Percentiles rank a stretch among this genome's conserved stretches.
These are phyloP conservation scores for Astragalus membranaceus DNA, from an alignment of 306 rosid species.

Conservation along the genomic window DNA sequence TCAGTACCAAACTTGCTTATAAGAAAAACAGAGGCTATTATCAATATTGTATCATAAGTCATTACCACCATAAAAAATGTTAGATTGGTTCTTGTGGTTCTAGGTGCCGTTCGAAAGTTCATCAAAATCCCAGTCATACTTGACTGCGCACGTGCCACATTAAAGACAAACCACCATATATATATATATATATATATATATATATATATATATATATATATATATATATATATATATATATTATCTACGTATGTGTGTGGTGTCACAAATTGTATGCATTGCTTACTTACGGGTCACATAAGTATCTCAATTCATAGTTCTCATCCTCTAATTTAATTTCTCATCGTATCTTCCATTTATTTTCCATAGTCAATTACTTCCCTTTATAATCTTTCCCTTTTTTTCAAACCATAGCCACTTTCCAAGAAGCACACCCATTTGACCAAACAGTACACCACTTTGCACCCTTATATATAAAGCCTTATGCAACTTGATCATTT, in stretches of 20 bases:
- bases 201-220: too few relatives aligned
- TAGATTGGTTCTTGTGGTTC: neutral
- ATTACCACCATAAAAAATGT: neutral
- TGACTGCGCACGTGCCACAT: conserved; percentile 43
- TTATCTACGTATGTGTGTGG: too few relatives aligned
- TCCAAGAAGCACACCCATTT: conserved; percentile 33
- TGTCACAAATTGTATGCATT: neutral
- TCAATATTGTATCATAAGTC: neutral
- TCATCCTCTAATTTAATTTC: conserved; percentile 1
- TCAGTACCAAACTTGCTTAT: too few relatives aligned
- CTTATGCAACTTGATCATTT: conserved; percentile 6
- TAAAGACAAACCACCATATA: neutral
- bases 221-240: too few relatives aligned
- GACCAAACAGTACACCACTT: conserved; percentile 7
- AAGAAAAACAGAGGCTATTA: too few relatives aligned
- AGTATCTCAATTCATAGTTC: neutral
- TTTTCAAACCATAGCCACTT: conserved; percentile 23
- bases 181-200: too few relatives aligned
- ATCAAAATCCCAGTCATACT: neutral
- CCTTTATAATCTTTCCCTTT: neutral
- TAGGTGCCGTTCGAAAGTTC: neutral
- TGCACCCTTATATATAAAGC: conserved; percentile 23
- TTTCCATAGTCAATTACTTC: conserved; percentile 6
- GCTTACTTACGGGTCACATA: conserved; percentile 37
- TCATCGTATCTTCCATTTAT: conserved; percentile 4